Percentiles rank a stretch among this genome's conserved stretches.
Conservation (phyloP, 1,139 yeast genomes). For the Kurtzmaniella quercitrusa region DNA sequence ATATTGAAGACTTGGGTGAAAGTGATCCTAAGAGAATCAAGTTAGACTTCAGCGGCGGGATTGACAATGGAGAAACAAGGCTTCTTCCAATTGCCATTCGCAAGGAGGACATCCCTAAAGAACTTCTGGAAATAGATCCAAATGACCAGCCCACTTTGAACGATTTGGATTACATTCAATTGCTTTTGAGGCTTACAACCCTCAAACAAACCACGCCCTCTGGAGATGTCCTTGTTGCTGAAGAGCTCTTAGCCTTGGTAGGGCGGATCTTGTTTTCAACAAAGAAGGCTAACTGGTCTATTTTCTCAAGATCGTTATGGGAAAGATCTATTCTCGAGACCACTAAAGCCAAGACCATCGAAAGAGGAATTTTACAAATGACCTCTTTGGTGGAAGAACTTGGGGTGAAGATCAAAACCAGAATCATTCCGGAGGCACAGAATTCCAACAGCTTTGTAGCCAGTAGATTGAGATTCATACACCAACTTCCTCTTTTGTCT, state of each 20-base stretch:
- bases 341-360: slow-evolving; percentile 77
- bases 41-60: slow-evolving; percentile 22
- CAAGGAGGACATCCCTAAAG: slow-evolving; percentile 60
- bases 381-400: slow-evolving; percentile 88
- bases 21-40: slow-evolving; percentile 37
- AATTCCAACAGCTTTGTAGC: slow-evolving; percentile 21
- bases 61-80: slow-evolving; percentile 25
- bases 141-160: slow-evolving; percentile 73
- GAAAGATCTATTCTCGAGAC: slow-evolving; percentile 84
- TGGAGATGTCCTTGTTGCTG: slow-evolving; percentile 67
- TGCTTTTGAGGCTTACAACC: slow-evolving; percentile 63
- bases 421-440: slow-evolving; percentile 52
- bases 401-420: slow-evolving; percentile 62
- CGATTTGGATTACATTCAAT: slow-evolving; percentile 67
- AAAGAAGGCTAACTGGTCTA: slow-evolving; percentile 59
- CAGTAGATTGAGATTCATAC: slow-evolving; percentile 62
- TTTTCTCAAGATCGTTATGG: slow-evolving; percentile 86
- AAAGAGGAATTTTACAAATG: slow-evolving; percentile 91
- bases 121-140: slow-evolving; percentile 61
- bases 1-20: slow-evolving; percentile 48
- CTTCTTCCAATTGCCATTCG: slow-evolving; percentile 59
- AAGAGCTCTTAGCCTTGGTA: slow-evolving; percentile 73
- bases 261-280: slow-evolving; percentile 62
- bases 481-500: slow-evolving; percentile 73
- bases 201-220: slow-evolving; percentile 71